These are phyloP conservation scores for Aspergillus sp. DNA, from an alignment of 2,329 filamentous ascomycete genomes.

Conservation along the genomic window DNA sequence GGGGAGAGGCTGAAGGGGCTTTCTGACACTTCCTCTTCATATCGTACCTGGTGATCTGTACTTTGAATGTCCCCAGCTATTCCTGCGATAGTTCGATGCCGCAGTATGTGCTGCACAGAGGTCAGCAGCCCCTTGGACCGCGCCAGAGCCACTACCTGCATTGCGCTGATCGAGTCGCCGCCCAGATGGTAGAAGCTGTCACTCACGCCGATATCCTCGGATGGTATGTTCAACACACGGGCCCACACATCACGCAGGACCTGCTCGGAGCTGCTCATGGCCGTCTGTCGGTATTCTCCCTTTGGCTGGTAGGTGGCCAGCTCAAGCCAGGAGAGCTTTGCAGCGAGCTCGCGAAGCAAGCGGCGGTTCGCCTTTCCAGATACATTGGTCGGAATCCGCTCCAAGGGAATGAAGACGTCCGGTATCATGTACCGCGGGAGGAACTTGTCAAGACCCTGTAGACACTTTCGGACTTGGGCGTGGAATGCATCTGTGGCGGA, in stretches of 20 bases:
- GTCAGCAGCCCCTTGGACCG: no score
- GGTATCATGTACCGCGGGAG: background rate
- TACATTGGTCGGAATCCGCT: background rate
- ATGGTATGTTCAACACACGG: background rate
- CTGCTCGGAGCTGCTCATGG: background rate
- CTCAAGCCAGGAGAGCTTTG: background rate
- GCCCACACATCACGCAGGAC: background rate
- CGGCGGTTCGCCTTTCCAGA: background rate
- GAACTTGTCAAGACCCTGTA: background rate
- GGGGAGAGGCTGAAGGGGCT: no score
- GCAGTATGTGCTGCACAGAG: no score
- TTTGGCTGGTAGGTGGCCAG: background rate
- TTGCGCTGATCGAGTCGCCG: background rate
- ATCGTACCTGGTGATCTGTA: no score
- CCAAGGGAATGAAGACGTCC: background rate
- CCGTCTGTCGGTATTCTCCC: background rate
- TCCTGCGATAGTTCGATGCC: no score
- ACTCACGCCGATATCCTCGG: background rate
- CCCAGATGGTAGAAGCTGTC: background rate
- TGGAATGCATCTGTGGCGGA: background rate
- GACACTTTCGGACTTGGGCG: background rate
- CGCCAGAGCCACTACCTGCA: background rate
- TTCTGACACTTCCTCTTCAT: no score
- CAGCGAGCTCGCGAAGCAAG: background rate
- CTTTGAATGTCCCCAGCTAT: no score